These are phyloP conservation scores for Leishmania tropica DNA, from an alignment of 208 protist species.

Conservation along the genomic window DNA sequence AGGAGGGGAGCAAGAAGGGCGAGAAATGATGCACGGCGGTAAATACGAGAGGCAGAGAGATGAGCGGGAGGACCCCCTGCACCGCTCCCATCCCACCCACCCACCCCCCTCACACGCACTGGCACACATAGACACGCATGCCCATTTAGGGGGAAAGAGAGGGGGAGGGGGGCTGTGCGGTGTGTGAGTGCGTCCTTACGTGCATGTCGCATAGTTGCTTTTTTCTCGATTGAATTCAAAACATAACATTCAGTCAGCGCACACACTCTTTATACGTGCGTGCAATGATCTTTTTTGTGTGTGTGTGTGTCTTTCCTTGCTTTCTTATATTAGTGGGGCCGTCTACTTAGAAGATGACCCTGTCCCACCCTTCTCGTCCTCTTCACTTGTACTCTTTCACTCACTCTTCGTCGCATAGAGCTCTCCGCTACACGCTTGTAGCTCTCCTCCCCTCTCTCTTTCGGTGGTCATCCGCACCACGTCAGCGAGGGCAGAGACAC, in stretches of 20 bases:
- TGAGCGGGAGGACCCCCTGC: neutral
- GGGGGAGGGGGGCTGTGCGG: neutral
- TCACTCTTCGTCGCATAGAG: neutral
- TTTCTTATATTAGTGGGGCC: neutral
- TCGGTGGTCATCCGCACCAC: neutral
- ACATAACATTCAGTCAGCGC: neutral
- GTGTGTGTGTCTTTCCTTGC: neutral
- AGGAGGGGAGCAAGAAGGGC: neutral
- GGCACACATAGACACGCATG: neutral
- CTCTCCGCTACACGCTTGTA: neutral
- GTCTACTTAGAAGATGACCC: neutral
- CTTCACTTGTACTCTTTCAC: neutral
- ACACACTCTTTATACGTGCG: conserved; percentile 15
- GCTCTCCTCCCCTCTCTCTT: neutral
- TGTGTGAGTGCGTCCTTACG: neutral
- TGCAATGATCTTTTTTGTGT: conserved; percentile 6
- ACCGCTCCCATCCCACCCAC: neutral
- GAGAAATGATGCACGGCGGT: neutral
- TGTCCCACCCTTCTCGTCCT: neutral
- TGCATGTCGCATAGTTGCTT: neutral
- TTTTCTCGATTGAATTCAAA: neutral
- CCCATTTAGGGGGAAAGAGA: neutral
- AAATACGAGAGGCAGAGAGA: neutral
- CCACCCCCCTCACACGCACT: neutral
- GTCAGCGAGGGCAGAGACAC: neutral